Conservation (phyloP, 2,329 filamentous ascomycete genomes). For the Sclerotinia minor region DNA sequence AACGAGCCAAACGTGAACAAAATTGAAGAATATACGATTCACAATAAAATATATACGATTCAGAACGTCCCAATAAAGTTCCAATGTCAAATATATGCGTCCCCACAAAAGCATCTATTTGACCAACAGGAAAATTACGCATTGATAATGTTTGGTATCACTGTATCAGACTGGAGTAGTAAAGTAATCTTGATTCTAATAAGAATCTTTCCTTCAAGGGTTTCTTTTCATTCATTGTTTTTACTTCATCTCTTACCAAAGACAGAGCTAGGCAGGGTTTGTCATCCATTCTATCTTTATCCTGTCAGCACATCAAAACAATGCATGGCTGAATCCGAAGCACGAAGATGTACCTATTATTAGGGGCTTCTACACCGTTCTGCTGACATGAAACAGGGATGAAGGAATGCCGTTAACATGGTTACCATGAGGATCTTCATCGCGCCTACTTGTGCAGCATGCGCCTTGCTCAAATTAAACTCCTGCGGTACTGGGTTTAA, state of each 20-base stretch:
- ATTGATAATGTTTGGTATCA: slow-evolving; percentile 20
- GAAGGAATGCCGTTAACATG: slow-evolving; percentile 22
- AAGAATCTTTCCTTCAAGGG: not conserved
- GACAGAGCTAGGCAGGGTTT: not conserved
- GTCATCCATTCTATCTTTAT: not conserved
- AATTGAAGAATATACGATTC: slow-evolving; percentile 12
- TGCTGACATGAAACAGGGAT: slow-evolving; percentile 21
- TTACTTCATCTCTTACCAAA: not conserved
- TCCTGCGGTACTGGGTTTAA: not conserved
- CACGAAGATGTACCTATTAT: slow-evolving; percentile 17
- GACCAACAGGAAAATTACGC: not conserved
- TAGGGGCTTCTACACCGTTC: slow-evolving; percentile 6
- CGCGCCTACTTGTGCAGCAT: slow-evolving; percentile 11
- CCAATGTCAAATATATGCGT: not conserved
- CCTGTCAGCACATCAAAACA: not conserved
- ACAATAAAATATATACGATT: not conserved
- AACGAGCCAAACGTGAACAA: not conserved
- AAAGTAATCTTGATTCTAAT: not conserved
- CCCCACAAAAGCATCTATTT: slow-evolving; percentile 3
- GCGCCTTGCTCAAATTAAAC: slow-evolving; percentile 23
- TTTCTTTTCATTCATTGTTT: not conserved
- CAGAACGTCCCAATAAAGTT: slow-evolving; percentile 8
- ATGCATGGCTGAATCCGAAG: slow-evolving; percentile 10
- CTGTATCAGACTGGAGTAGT: slow-evolving; percentile 5
- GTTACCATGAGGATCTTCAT: slow-evolving; percentile 23